Conservation (phyloP, 495 filamentous ascomycete genomes). For the Staphylotrichum longicolle region DNA sequence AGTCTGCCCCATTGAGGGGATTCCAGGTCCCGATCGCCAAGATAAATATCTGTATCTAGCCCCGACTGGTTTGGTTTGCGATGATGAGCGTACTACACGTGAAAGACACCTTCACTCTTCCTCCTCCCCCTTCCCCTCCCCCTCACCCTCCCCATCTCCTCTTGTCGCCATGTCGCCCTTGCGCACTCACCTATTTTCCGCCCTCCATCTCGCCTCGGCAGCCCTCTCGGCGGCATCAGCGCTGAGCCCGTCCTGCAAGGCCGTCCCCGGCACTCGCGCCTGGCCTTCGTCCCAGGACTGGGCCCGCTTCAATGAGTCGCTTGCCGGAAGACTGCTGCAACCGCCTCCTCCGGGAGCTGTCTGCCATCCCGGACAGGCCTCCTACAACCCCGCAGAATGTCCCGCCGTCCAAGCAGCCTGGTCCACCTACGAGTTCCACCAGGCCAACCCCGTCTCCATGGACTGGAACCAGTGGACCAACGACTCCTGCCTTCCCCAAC, state of each 20-base stretch:
- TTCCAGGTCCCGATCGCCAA: background rate
- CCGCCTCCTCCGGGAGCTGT: conserved; percentile 53
- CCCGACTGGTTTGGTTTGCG: background rate
- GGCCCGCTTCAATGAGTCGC: conserved; percentile 37
- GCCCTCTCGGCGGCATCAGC: background rate
- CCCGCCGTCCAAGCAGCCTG: conserved; percentile 33
- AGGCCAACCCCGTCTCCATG: conserved; percentile 38
- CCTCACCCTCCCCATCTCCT: background rate
- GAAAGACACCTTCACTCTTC: background rate
- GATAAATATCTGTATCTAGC: background rate
- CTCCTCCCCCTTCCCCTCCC: background rate
- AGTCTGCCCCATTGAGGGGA: too few species aligned
- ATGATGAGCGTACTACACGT: background rate
- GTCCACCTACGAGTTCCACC: conserved; percentile 39
- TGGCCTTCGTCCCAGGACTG: conserved; percentile 38
- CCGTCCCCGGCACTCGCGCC: conserved; percentile 32
- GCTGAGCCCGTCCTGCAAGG: conserved; percentile 32
- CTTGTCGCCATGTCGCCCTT: conserved; percentile 7
- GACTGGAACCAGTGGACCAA: conserved; percentile 46
- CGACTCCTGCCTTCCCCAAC: conserved; percentile 45
- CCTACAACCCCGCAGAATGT: conserved; percentile 39
- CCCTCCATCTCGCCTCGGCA: conserved; percentile 7
- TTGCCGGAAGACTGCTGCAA: conserved; percentile 50
- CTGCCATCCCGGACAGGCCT: conserved; percentile 49
- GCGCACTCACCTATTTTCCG: background rate